phyloP scores from a whole-genome alignment of 1,284 basidiomycete species.

The Boletus mariae region DNA sequence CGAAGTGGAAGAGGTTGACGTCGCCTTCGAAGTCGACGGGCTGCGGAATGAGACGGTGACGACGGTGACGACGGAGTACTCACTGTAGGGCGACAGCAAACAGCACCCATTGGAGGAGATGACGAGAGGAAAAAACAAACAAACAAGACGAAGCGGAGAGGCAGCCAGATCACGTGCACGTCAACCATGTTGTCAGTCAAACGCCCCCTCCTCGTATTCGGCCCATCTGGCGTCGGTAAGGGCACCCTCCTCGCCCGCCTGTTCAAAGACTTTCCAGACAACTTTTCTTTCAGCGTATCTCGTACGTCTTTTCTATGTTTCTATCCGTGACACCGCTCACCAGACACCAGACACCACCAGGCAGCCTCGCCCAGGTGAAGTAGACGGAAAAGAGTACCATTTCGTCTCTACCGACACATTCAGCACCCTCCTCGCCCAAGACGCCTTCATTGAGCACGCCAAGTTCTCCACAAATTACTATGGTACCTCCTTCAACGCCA shows the following conservation, averaged over 20 bases:
- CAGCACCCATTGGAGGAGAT: constrained; percentile 63
- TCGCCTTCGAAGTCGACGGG: constrained; percentile 98
- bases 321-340: background rate
- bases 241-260: constrained; percentile 87
- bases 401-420: constrained; percentile 65
- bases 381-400: constrained; percentile 78
- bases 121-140: constrained; percentile 20
- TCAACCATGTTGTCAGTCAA: constrained; percentile 28
- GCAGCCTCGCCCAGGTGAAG: constrained; percentile 78
- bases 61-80: constrained; percentile 14
- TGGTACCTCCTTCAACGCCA: constrained; percentile 82
- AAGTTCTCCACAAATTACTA: constrained; percentile 92
- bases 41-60: constrained; percentile 39
- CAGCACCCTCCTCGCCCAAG: constrained; percentile 54
- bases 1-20: constrained; percentile 96
- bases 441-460: constrained; percentile 75
- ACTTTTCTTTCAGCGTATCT: constrained; percentile 93
- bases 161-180: constrained; percentile 5
- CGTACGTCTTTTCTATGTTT: constrained; percentile 50
- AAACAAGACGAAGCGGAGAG: constrained; percentile 1
- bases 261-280: constrained; percentile 78
- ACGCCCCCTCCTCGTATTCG: constrained; percentile 72
- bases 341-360: constrained; percentile 82
- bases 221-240: constrained; percentile 92
- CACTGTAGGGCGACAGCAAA: constrained; percentile 81